Evolutionary conservation across 371 early-diverging fungal genomes (phyloP).

Genomic region (Rhizopus stolonifer): DNA sequence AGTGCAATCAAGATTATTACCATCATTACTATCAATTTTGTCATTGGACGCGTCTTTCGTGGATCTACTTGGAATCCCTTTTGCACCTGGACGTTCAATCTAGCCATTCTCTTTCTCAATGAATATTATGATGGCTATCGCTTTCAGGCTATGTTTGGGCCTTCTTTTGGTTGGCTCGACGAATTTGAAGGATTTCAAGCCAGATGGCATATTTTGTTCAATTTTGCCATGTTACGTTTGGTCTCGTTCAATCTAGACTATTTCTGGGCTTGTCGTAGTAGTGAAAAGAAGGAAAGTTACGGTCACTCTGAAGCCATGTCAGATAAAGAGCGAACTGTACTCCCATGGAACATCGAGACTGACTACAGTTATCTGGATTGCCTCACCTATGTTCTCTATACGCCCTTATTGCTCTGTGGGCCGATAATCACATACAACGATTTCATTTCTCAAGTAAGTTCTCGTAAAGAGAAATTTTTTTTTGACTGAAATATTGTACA

Average conservation of each 20-base stretch:
- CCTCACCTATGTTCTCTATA: slow-evolving; percentile 80
- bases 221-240: slow-evolving; percentile 86
- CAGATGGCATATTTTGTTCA: slow-evolving; percentile 91
- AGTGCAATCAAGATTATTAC: slow-evolving; percentile 71
- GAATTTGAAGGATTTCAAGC: slow-evolving; percentile 33
- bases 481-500: slow-evolving; percentile 5
- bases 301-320: slow-evolving; percentile 18
- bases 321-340: slow-evolving; percentile 65
- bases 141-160: slow-evolving; percentile 54
- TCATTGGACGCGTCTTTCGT: slow-evolving; percentile 53
- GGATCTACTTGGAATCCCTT: slow-evolving; percentile 60
- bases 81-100: slow-evolving; percentile 77
- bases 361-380: slow-evolving; percentile 81
- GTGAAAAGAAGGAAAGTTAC: slow-evolving; percentile 28
- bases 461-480: not conserved
- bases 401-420: slow-evolving; percentile 91
- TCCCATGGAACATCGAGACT: slow-evolving; percentile 37
- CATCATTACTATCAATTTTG: slow-evolving; percentile 63
- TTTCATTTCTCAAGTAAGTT: slow-evolving; percentile 77
- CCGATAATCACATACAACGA: slow-evolving; percentile 95
- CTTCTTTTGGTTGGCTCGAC: slow-evolving; percentile 72
- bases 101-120: slow-evolving; percentile 75
- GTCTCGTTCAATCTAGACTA: slow-evolving; percentile 92
- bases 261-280: slow-evolving; percentile 62
- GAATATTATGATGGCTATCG: slow-evolving; percentile 71